These are phyloP conservation scores for Beauveria scarabaeidicola DNA, from an alignment of 2,329 filamentous ascomycete species.

Conservation along the genomic window DNA sequence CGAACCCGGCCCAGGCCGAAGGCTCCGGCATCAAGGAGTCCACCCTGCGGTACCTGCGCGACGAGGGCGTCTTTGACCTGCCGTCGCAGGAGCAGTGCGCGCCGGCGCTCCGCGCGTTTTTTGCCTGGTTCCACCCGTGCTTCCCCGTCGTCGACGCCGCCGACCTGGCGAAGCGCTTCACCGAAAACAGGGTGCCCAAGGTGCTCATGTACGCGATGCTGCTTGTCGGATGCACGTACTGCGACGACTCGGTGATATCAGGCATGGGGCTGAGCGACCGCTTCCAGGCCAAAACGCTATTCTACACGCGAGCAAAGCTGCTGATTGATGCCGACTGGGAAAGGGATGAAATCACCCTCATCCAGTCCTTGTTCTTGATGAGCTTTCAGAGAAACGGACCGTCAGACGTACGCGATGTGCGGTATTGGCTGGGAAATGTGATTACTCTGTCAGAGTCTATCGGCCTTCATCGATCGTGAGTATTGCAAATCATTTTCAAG, in stretches of 20 bases:
- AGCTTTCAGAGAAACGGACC: slow-evolving; percentile 47
- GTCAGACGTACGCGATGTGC: slow-evolving; percentile 36
- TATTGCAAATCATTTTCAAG: not conserved
- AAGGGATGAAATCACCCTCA: slow-evolving; percentile 38
- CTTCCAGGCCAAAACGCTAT: slow-evolving; percentile 39
- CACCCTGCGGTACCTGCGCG: slow-evolving; percentile 39
- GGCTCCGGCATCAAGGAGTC: slow-evolving; percentile 34
- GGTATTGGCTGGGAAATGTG: slow-evolving; percentile 42
- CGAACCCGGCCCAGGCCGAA: slow-evolving; percentile 15
- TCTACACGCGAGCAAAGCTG: slow-evolving; percentile 42
- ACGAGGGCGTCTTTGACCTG: slow-evolving; percentile 35
- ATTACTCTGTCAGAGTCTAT: slow-evolving; percentile 43
- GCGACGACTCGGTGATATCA: slow-evolving; percentile 35
- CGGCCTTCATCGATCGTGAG: slow-evolving; percentile 33
- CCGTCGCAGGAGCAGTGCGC: slow-evolving; percentile 34
- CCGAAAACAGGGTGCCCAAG: slow-evolving; percentile 34
- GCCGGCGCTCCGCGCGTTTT: slow-evolving; percentile 41
- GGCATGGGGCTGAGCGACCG: slow-evolving; percentile 39
- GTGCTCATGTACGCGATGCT: slow-evolving; percentile 45
- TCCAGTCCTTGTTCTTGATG: slow-evolving; percentile 45
- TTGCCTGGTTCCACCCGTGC: slow-evolving; percentile 47
- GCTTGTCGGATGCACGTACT: slow-evolving; percentile 46
- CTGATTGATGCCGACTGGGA: slow-evolving; percentile 47
- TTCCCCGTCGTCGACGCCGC: slow-evolving; percentile 45
- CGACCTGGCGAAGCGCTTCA: slow-evolving; percentile 31